Percentiles rank a stretch among this genome's conserved stretches.
Conservation (phyloP, 257 asterid species). For the Fraxinus anomala region DNA sequence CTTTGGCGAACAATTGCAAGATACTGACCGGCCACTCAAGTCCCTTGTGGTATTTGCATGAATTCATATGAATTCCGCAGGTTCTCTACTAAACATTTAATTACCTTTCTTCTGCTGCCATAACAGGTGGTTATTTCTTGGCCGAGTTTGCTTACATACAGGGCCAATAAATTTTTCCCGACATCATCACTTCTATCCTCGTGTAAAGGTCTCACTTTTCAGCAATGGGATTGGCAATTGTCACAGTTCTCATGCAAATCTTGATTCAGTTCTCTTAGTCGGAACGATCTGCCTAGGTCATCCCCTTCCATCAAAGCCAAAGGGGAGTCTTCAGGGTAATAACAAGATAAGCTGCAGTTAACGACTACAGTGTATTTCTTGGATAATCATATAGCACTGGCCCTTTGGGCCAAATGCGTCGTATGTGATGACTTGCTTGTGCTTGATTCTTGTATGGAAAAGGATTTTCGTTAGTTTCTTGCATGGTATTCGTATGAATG, state of each 20-base stretch:
- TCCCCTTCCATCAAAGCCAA: conserved; percentile 46
- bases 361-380: conserved; percentile 14
- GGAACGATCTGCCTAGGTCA: conserved; percentile 67
- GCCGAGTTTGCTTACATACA: conserved; percentile 60
- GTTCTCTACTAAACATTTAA: conserved; percentile 10
- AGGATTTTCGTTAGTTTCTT: background rate
- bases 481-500: background rate
- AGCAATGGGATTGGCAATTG: conserved; percentile 47
- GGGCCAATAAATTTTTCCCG: conserved; percentile 57
- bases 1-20: conserved; percentile 63
- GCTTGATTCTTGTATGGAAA: conserved; percentile 31
- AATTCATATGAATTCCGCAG: background rate
- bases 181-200: conserved; percentile 69
- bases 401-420: conserved; percentile 18
- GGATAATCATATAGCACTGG: conserved; percentile 21
- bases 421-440: conserved; percentile 26
- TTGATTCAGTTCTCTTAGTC: conserved; percentile 87
- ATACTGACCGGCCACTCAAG: conserved; percentile 73
- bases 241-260: conserved; percentile 84
- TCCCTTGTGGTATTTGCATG: conserved; percentile 65
- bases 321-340: conserved; percentile 31
- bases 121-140: conserved; percentile 79
- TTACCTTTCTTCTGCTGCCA: conserved; percentile 18
- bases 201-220: conserved; percentile 75
- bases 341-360: conserved; percentile 41